Evolutionary conservation across 1,139 yeast species (phyloP).

Genomic region (Suzukiozyma palmioleophila): DNA sequence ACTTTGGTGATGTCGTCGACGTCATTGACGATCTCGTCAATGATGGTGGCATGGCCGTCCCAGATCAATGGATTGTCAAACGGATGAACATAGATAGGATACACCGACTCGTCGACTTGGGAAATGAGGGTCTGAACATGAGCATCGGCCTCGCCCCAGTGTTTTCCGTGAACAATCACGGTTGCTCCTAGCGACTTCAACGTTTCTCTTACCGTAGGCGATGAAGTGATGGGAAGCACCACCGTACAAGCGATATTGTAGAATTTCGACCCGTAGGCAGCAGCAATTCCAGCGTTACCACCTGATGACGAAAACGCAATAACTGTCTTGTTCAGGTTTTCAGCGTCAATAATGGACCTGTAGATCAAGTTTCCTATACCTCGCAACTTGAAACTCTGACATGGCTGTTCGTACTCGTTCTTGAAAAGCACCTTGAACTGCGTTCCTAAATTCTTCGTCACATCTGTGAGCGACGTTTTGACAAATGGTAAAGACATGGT

Average conservation of each 20-base stretch:
- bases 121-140: conserved; percentile 21
- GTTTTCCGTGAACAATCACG: conserved; percentile 28
- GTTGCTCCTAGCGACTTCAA: conserved; percentile 25
- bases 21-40: conserved; percentile 25
- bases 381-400: conserved; percentile 37
- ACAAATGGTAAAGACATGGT: conserved; percentile 14
- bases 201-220: conserved; percentile 20
- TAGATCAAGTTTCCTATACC: conserved; percentile 36
- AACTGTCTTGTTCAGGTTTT: conserved; percentile 13
- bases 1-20: conserved; percentile 16
- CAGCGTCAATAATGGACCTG: conserved; percentile 17
- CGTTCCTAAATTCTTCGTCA: conserved; percentile 20
- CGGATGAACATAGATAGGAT: conserved; percentile 38
- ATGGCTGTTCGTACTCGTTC: conserved; percentile 38
- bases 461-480: conserved; percentile 25
- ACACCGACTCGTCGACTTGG: conserved; percentile 12
- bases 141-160: conserved; percentile 36
- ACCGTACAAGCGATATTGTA: conserved; percentile 33
- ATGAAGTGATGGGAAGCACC: conserved; percentile 30
- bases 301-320: conserved; percentile 40
- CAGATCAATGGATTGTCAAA: conserved; percentile 36
- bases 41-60: conserved; percentile 37
- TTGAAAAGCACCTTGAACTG: conserved; percentile 28
- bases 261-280: conserved; percentile 32
- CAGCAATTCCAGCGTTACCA: conserved; percentile 46